Percentiles rank a stretch among this genome's conserved stretches.
These are phyloP conservation scores for Casuarina cunninghamiana DNA, from an alignment of 306 rosid genomes.

Conservation along the genomic window DNA sequence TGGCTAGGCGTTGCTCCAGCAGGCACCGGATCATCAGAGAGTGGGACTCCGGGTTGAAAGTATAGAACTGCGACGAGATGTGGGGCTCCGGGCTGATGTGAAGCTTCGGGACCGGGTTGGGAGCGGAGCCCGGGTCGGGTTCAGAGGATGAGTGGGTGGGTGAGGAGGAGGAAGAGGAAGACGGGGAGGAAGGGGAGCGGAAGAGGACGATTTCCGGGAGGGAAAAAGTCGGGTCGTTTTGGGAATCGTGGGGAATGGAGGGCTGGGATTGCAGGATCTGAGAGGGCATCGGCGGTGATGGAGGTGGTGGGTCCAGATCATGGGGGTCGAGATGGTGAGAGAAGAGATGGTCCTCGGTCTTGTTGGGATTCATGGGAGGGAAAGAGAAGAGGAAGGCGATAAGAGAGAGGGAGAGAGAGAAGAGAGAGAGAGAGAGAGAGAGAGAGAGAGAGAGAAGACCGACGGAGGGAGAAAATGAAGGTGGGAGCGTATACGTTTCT, in stretches of 20 bases:
- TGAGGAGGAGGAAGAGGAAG: slow-evolving; percentile 43
- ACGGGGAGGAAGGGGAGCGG: slow-evolving; percentile 52
- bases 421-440: neutral
- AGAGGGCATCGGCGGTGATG: slow-evolving; percentile 15
- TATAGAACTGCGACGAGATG: slow-evolving; percentile 92
- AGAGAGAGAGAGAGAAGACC: neutral
- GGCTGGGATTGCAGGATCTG: slow-evolving; percentile 49
- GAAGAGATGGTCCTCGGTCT: slow-evolving; percentile 70
- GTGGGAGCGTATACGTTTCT: neutral
- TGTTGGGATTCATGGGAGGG: slow-evolving; percentile 68
- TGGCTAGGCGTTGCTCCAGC: slow-evolving; percentile 69
- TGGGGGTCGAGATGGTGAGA: slow-evolving; percentile 37
- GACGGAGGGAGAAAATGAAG: neutral
- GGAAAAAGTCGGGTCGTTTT: slow-evolving; percentile 48
- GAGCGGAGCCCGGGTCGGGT: slow-evolving; percentile 22
- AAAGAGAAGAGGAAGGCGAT: neutral
- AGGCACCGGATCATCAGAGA: slow-evolving; percentile 89
- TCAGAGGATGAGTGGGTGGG: slow-evolving; percentile 35
- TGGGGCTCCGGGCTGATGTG: slow-evolving; percentile 80
- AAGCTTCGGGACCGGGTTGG: slow-evolving; percentile 30
- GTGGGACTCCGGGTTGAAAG: slow-evolving; percentile 86
- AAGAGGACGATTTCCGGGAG: slow-evolving; percentile 77
- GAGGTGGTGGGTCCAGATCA: slow-evolving; percentile 39
- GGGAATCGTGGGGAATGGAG: slow-evolving; percentile 38
- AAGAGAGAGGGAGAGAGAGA: neutral